Conservation (phyloP, 495 filamentous ascomycete genomes). For the Chlorociboria aeruginascens region DNA sequence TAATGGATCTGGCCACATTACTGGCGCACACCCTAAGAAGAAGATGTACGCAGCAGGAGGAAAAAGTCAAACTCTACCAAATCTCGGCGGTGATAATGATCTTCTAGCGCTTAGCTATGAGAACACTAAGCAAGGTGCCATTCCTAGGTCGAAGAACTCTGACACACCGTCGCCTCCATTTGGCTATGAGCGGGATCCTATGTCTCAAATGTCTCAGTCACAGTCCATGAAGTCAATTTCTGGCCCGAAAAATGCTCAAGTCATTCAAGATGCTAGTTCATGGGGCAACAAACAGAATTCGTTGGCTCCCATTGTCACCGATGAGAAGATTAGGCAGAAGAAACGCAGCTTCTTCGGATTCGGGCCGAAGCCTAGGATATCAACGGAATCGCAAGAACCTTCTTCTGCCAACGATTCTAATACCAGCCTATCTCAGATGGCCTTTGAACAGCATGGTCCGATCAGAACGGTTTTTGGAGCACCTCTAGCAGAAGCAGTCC, state of each 20-base stretch:
- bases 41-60: conserved; percentile 26
- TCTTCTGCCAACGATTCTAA: conserved; percentile 23
- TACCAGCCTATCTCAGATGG: conserved; percentile 24
- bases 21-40: conserved; percentile 36
- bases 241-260: conserved; percentile 69
- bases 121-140: conserved; percentile 55
- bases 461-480: conserved; percentile 76
- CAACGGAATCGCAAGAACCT: conserved; percentile 20
- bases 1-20: conserved; percentile 22
- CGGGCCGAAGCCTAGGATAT: conserved; percentile 42
- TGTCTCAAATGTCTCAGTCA: conserved; percentile 21
- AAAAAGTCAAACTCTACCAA: conserved; percentile 17
- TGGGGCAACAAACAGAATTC: conserved; percentile 66
- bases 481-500: conserved; percentile 74
- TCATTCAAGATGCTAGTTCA: conserved; percentile 74
- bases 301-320: conserved; percentile 27
- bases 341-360: conserved; percentile 96
- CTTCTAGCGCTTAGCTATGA: conserved; percentile 81
- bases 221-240: conserved; percentile 57
- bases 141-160: conserved; percentile 22
- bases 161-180: conserved; percentile 18
- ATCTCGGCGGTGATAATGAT: conserved; percentile 26
- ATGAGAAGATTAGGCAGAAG: conserved; percentile 64
- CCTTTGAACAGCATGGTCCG: conserved; percentile 38
- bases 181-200: conserved; percentile 21